Base-by-base conservation (phyloP, 2,329 filamentous ascomycete species). In the Ophiostoma novo-ulmi region DNA sequence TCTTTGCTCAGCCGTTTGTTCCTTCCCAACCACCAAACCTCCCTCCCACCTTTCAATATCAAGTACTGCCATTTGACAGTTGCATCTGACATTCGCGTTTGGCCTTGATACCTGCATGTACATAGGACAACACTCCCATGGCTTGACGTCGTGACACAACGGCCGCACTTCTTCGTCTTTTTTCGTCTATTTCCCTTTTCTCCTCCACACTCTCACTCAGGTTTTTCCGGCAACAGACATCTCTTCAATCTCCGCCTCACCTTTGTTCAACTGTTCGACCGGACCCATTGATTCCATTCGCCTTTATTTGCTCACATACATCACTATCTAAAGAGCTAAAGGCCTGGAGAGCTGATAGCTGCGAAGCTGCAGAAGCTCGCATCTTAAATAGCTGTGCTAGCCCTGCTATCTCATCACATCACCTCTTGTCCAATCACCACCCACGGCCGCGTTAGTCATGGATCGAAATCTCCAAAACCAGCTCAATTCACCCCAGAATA, bases 61-160 rank as follows among this genome's bases (percentile, higher is more conserved):
- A 44, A 44, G 44, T n/a, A 52, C 44, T 31, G 31, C 3, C 31
- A 31, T 14, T 11, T 63, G 26, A 35, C 58, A 17, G 8, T 26
- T 61, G 3, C 55, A 20, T 55, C 48, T 44, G 13, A 17, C 41
- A 44, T 55, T 61, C 20, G 58, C 10, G 11, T 35, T 35, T 22
- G 58, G 11, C 58, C 36, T 35, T 26, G 13, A 35, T 26, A 35
- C 13, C 58, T 63, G 26, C 58, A 63, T 63, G 8, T 39, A 39
- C 65, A 67, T 67, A 5, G 11, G 22, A 26, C 65, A 13, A 22
- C 39, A 48, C 10, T 5, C 38, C 65, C 38, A 67, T 41, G 65
- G 65, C 65, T 67, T 67, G 65, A 67, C n/a, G 65, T 39, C 65
- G 38, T 67, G 65, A 31, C 39, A 44, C 65, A 22, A 22, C 38